A percentile compares a stretch with the other conserved stretches of the same genome.
phyloP scores from a whole-genome alignment of 2,329 filamentous ascomycete species.

The Xylaria arbuscula region DNA sequence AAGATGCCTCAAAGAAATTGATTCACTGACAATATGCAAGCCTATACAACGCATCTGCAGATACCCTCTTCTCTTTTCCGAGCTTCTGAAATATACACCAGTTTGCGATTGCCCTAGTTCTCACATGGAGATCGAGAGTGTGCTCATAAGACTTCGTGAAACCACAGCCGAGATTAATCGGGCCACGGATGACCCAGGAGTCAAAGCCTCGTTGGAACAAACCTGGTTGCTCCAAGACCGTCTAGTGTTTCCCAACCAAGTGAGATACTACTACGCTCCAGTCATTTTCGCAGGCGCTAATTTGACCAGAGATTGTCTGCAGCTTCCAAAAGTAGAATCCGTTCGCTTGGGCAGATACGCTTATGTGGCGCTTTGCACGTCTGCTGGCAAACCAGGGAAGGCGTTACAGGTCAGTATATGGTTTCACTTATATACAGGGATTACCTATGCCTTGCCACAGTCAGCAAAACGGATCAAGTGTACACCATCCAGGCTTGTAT shows the following conservation, averaged over 20 bases:
- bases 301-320: slow-evolving; percentile 59
- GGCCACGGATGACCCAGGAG: slow-evolving; percentile 80
- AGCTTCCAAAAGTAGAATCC: slow-evolving; percentile 73
- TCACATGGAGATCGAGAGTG: slow-evolving; percentile 81
- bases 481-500: slow-evolving; percentile 83
- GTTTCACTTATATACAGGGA: slow-evolving; percentile 85
- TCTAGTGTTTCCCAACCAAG: slow-evolving; percentile 77
- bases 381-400: slow-evolving; percentile 78
- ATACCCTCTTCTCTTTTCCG: slow-evolving; percentile 87
- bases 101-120: slow-evolving; percentile 86
- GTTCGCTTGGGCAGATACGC: slow-evolving; percentile 80
- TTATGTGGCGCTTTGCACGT: slow-evolving; percentile 87
- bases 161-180: slow-evolving; percentile 83
- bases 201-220: slow-evolving; percentile 77
- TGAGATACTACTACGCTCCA: slow-evolving; percentile 54
- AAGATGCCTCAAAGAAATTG: slow-evolving; percentile 1
- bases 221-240: slow-evolving; percentile 88
- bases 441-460: slow-evolving; percentile 79
- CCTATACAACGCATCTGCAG: slow-evolving; percentile 93
- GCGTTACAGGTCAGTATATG: slow-evolving; percentile 82
- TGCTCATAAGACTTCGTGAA: slow-evolving; percentile 77
- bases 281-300: slow-evolving; percentile 38
- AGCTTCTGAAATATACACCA: slow-evolving; percentile 84
- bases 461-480: slow-evolving; percentile 70
- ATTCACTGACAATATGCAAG: slow-evolving; percentile 57